A percentile compares a stretch with the other conserved stretches of the same genome.
phyloP scores from a whole-genome alignment of 2,329 filamentous ascomycete genomes.

The Dactylellina haptotyla region DNA sequence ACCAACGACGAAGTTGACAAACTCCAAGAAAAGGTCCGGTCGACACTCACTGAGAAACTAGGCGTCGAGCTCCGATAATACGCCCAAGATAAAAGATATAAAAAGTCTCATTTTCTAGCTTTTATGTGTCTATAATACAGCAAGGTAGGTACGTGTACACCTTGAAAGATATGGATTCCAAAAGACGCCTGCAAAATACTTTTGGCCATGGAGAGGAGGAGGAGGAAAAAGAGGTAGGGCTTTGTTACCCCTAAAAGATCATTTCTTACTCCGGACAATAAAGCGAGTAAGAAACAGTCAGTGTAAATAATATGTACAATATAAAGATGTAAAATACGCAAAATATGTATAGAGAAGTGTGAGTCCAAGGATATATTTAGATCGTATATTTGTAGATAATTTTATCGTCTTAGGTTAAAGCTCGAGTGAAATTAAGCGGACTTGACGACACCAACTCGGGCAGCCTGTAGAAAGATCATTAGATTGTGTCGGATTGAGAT shows the following conservation, averaged over 20 bases:
- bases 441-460: slow-evolving; percentile 43
- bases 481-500: slow-evolving; percentile 4
- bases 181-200: slow-evolving; percentile 20
- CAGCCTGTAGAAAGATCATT: slow-evolving; percentile 26
- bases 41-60: slow-evolving; percentile 73
- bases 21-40: slow-evolving; percentile 75
- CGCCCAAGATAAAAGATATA: not conserved
- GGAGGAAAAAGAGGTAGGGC: not conserved
- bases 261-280: slow-evolving; percentile 16
- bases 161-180: slow-evolving; percentile 19
- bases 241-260: not conserved
- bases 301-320: slow-evolving; percentile 54
- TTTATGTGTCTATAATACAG: slow-evolving; percentile 46
- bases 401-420: slow-evolving; percentile 12
- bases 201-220: slow-evolving; percentile 47
- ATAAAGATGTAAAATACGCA: slow-evolving; percentile 37
- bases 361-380: not conserved
- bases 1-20: slow-evolving; percentile 82
- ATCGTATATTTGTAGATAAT: not conserved
- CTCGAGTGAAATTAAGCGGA: slow-evolving; percentile 7
- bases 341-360: slow-evolving; percentile 34
- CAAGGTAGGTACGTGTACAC: slow-evolving; percentile 7
- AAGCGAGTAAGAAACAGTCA: slow-evolving; percentile 5
- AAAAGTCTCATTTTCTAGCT: not conserved
- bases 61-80: slow-evolving; percentile 79